These are phyloP conservation scores for Hirsutella rhossiliensis DNA, from an alignment of 2,329 filamentous ascomycete species.

Conservation along the genomic window DNA sequence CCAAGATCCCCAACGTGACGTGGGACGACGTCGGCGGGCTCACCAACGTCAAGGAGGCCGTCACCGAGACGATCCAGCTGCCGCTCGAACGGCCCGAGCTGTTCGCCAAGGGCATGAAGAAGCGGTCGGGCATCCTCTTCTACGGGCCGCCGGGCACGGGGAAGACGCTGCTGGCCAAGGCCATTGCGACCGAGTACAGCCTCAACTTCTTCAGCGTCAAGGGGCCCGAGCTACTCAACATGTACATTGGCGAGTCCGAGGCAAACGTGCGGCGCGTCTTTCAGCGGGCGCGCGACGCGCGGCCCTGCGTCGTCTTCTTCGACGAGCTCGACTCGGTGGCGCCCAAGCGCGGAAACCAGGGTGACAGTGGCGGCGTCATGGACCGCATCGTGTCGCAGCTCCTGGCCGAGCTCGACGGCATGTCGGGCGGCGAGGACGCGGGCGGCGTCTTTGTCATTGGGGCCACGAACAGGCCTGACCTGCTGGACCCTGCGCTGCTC, in stretches of 20 bases:
- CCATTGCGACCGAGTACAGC: conserved; percentile 86
- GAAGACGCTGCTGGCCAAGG: conserved; percentile 86
- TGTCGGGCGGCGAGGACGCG: conserved; percentile 82
- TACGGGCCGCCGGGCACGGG: conserved; percentile 86
- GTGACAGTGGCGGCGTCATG: conserved; percentile 96
- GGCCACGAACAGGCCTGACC: conserved; percentile 86
- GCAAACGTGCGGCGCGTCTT: conserved; percentile 85
- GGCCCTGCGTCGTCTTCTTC: conserved; percentile 87
- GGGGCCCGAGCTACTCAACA: conserved; percentile 82
- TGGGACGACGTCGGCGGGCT: conserved; percentile 95
- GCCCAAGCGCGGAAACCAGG: conserved; percentile 92
- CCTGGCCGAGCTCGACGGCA: conserved; percentile 89
- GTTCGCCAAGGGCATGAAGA: conserved; percentile 97
- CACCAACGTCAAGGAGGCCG: conserved; percentile 89
- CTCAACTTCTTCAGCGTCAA: conserved; percentile 94
- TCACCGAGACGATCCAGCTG: conserved; percentile 91
- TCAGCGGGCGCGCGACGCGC: conserved; percentile 72
- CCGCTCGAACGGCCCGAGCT: conserved; percentile 85
- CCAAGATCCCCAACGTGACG: conserved; percentile 92
- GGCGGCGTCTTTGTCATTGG: conserved; percentile 94
- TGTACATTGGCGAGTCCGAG: conserved; percentile 93
- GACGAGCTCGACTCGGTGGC: conserved; percentile 89
- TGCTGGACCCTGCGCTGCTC: conserved; percentile 80
- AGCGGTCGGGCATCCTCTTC: conserved; percentile 85
- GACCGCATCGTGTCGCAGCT: conserved; percentile 93